These are phyloP conservation scores for Suhomyces maxii DNA, from an alignment of 1,139 yeast species.

Conservation along the genomic window DNA sequence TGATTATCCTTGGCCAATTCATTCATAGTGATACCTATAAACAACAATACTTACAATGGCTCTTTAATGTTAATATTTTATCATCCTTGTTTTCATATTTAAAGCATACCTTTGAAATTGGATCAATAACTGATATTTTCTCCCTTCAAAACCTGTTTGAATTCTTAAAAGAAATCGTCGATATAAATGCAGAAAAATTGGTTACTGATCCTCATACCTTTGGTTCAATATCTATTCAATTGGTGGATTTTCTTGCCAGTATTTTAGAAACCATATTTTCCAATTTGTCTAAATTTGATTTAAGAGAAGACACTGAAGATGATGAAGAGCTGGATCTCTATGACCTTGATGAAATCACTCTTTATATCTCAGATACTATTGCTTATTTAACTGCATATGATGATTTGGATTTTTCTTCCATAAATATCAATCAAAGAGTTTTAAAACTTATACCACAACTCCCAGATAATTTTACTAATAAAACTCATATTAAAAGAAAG, in stretches of 20 bases:
- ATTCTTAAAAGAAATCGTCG: conserved; percentile 10
- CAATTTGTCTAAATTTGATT: conserved; percentile 2
- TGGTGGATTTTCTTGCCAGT: conserved; percentile 2
- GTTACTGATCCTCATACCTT: neutral
- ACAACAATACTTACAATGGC: conserved; percentile 16
- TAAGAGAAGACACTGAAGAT: conserved; percentile 6
- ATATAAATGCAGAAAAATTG: conserved; percentile 2
- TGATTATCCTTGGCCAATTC: conserved; percentile 37
- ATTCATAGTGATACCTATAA: conserved; percentile 28
- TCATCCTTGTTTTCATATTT: conserved; percentile 8
- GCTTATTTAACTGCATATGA: conserved; percentile 20
- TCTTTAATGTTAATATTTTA: conserved; percentile 14
- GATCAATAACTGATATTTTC: conserved; percentile 4
- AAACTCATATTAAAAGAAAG: conserved; percentile 23
- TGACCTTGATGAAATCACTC: conserved; percentile 11
- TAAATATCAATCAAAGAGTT: conserved; percentile 9
- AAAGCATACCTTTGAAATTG: neutral
- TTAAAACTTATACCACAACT: conserved; percentile 9
- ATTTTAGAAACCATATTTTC: neutral
- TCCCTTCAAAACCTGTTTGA: conserved; percentile 7
- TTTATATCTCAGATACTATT: conserved; percentile 18
- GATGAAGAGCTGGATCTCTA: conserved; percentile 10
- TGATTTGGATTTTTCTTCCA: conserved; percentile 14
- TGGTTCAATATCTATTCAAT: conserved; percentile 1
- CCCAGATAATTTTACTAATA: conserved; percentile 10